Conservation (phyloP, 305 asterid genomes). For the Fraxinus dipetala region DNA sequence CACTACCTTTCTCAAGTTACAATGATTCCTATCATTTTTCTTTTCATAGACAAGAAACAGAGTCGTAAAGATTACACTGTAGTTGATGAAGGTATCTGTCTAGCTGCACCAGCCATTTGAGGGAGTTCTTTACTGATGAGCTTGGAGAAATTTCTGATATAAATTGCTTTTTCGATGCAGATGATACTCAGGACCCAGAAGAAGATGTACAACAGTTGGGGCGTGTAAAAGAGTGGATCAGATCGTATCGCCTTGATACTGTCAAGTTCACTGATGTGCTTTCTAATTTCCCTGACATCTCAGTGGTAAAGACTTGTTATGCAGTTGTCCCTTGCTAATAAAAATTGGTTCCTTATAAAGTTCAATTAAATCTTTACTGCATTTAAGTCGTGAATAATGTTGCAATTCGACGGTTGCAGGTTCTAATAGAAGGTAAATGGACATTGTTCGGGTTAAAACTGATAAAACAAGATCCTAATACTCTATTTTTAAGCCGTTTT, state of each 20-base stretch:
- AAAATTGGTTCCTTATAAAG: not conserved
- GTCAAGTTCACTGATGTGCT: conserved; percentile 67
- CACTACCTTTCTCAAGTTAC: not conserved
- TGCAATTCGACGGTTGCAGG: conserved; percentile 44
- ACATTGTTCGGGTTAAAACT: conserved; percentile 25
- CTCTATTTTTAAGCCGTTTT: not conserved
- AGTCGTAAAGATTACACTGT: conserved; percentile 39
- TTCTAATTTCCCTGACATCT: conserved; percentile 78
- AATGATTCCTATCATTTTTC: not conserved
- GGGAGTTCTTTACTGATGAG: conserved; percentile 19
- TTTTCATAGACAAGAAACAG: conserved; percentile 50
- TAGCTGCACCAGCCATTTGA: conserved; percentile 13
- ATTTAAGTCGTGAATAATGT: not conserved
- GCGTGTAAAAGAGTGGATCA: conserved; percentile 80
- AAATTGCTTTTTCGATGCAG: conserved; percentile 37
- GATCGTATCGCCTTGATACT: conserved; percentile 58
- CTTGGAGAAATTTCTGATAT: conserved; percentile 25
- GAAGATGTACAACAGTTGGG: conserved; percentile 73
- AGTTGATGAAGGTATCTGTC: conserved; percentile 56
- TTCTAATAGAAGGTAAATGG: conserved; percentile 72
- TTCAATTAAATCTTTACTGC: not conserved
- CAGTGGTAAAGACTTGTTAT: conserved; percentile 50
- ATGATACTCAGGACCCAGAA: conserved; percentile 77
- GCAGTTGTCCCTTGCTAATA: not conserved
- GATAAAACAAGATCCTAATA: conserved; percentile 13